phyloP scores from a whole-genome alignment of 148 eudicot genomes.

The Pouteria glomerata region DNA sequence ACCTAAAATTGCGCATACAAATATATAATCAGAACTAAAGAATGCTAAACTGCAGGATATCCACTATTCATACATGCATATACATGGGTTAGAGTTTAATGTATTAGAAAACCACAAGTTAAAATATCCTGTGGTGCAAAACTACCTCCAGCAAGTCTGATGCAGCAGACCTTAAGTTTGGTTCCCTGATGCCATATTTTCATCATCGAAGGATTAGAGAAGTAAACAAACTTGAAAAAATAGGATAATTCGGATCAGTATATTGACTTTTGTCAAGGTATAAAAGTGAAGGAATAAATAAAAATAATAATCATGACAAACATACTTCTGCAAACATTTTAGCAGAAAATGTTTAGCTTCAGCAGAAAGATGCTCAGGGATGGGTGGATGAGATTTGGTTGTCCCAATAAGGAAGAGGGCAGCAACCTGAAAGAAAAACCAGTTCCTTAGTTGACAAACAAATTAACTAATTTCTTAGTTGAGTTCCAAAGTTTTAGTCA shows the following conservation, averaged over 20 bases:
- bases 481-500: neutral
- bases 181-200: conserved; percentile 44
- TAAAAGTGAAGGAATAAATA: neutral
- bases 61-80: neutral
- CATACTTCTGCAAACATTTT: conserved; percentile 75
- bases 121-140: too few relatives aligned
- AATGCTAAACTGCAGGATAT: neutral
- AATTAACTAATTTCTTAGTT: neutral
- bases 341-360: conserved; percentile 73
- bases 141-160: conserved; percentile 70
- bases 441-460: conserved; percentile 11
- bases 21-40: neutral
- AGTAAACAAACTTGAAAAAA: neutral
- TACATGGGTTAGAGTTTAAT: neutral
- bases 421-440: conserved; percentile 43
- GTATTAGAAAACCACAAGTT: neutral
- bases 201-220: conserved; percentile 2
- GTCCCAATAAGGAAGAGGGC: conserved; percentile 80
- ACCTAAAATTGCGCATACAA: neutral
- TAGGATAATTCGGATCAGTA: neutral
- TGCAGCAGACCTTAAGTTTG: conserved; percentile 65
- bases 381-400: conserved; percentile 82
- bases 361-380: conserved; percentile 76
- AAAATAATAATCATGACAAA: neutral
- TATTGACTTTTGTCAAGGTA: neutral